These are phyloP conservation scores for Populus hybrid DNA, from an alignment of 441 rosid species.

Conservation along the genomic window DNA sequence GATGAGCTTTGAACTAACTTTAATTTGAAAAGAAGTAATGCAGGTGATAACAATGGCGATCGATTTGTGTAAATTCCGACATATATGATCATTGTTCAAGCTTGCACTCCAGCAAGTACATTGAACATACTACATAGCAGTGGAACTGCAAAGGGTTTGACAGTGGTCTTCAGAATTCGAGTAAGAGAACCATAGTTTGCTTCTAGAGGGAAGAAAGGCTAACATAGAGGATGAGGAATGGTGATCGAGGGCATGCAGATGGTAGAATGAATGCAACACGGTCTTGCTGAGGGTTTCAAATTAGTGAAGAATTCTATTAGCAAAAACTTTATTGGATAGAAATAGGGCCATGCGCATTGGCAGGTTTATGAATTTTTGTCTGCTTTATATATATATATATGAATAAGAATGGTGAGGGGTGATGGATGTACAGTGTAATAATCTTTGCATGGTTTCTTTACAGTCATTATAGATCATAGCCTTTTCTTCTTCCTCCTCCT, in stretches of 20 bases:
- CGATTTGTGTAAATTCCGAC: conserved; percentile 42
- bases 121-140: conserved; percentile 2
- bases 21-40: conserved; percentile 61
- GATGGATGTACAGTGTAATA: conserved; percentile 46
- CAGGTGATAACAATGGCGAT: conserved; percentile 80
- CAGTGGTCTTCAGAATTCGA: background rate
- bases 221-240: conserved; percentile 17
- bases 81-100: background rate
- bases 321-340: conserved; percentile 25
- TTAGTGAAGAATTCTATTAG: conserved; percentile 20
- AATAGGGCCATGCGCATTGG: conserved; percentile 12
- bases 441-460: conserved; percentile 8
- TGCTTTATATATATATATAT: conserved; percentile 24
- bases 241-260: background rate
- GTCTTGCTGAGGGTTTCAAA: background rate
- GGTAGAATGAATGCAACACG: conserved; percentile 11
- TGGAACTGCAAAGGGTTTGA: background rate
- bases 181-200: conserved; percentile 14
- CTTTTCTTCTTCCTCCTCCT: too few relatives aligned
- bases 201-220: conserved; percentile 21
- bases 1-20: conserved; percentile 33
- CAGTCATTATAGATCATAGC: background rate
- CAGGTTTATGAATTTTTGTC: conserved; percentile 42
- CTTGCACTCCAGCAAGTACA: conserved; percentile 3
- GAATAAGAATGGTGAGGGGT: conserved; percentile 34